Evolutionary conservation across 2,329 filamentous ascomycete species (phyloP).

Genomic region (Tothia fuscella): DNA sequence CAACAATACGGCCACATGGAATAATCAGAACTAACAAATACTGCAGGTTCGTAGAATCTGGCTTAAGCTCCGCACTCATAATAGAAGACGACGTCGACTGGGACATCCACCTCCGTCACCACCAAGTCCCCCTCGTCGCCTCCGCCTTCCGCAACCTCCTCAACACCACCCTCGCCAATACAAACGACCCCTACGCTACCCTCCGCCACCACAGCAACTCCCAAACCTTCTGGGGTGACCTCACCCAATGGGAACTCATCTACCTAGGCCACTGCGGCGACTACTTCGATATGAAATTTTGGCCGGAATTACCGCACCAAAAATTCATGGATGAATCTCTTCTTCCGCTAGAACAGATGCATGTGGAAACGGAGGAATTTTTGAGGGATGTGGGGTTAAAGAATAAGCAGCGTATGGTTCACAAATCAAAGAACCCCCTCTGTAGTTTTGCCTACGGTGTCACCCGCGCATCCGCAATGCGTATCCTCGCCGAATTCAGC

Average conservation of each 20-base stretch:
- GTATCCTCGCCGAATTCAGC: constrained; percentile 19
- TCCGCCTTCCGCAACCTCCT: constrained; percentile 19
- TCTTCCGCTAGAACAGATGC: constrained; percentile 18
- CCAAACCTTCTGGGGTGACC: constrained; percentile 22
- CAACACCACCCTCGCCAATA: background rate
- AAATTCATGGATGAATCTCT: constrained; percentile 29
- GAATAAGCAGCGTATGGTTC: constrained; percentile 20
- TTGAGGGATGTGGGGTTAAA: constrained; percentile 24
- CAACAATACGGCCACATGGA: constrained; percentile 10
- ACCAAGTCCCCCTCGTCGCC: constrained; percentile 23
- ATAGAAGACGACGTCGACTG: constrained; percentile 31
- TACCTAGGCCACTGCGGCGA: constrained; percentile 32
- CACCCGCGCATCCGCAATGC: constrained; percentile 20
- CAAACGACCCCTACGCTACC: constrained; percentile 6
- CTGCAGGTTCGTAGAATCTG: constrained; percentile 22
- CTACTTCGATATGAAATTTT: constrained; percentile 21
- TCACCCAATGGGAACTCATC: constrained; percentile 25
- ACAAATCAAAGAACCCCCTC: constrained; percentile 24
- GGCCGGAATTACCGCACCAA: constrained; percentile 28
- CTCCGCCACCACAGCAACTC: constrained; percentile 11
- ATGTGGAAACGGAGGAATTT: constrained; percentile 18
- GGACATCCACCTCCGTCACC: constrained; percentile 25
- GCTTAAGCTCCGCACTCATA: constrained; percentile 23
- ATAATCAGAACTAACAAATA: background rate
- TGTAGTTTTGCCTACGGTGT: constrained; percentile 32